Evolutionary conservation across 2,329 filamentous ascomycete species (phyloP).

Genomic region (Neophaeococcomyces aloes): DNA sequence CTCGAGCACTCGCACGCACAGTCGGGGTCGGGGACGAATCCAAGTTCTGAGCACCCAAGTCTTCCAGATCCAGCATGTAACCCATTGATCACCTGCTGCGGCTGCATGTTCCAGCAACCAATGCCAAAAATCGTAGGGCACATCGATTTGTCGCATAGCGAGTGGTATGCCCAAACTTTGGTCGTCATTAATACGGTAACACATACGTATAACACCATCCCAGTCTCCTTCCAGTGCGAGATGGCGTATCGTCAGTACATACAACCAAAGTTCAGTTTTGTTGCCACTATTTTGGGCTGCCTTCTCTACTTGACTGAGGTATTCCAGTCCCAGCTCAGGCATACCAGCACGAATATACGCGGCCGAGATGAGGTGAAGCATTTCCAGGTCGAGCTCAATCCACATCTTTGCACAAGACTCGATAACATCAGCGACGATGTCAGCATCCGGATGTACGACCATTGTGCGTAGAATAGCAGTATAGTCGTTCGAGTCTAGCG

Average conservation of each 20-base stretch:
- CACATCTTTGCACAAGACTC: slow-evolving; percentile 2
- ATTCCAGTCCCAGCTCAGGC: slow-evolving; percentile 4
- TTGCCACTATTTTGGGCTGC: background rate
- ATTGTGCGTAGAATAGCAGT: slow-evolving; percentile 48
- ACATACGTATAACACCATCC: slow-evolving; percentile 4
- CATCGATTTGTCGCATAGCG: slow-evolving; percentile 6
- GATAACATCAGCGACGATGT: slow-evolving; percentile 1
- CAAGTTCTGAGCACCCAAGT: background rate
- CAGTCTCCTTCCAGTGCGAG: slow-evolving; percentile 1
- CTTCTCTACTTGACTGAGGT: background rate
- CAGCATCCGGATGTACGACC: slow-evolving; percentile 8
- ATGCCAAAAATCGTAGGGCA: slow-evolving; percentile 3
- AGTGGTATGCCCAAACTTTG: background rate
- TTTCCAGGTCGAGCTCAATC: slow-evolving; percentile 1
- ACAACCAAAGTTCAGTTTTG: slow-evolving; percentile 5
- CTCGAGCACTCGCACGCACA: background rate
- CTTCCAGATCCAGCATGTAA: slow-evolving; percentile 4
- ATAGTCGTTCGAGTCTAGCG: slow-evolving; percentile 56
- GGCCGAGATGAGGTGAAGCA: slow-evolving; percentile 1
- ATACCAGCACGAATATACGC: slow-evolving; percentile 1
- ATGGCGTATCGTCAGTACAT: slow-evolving; percentile 1
- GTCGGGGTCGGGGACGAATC: background rate
- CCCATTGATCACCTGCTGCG: background rate
- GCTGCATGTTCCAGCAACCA: slow-evolving; percentile 5
- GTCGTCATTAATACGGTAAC: slow-evolving; percentile 5